These are phyloP conservation scores for Yamadazyma diddensiae DNA, from an alignment of 1,139 yeast genomes.

Conservation along the genomic window DNA sequence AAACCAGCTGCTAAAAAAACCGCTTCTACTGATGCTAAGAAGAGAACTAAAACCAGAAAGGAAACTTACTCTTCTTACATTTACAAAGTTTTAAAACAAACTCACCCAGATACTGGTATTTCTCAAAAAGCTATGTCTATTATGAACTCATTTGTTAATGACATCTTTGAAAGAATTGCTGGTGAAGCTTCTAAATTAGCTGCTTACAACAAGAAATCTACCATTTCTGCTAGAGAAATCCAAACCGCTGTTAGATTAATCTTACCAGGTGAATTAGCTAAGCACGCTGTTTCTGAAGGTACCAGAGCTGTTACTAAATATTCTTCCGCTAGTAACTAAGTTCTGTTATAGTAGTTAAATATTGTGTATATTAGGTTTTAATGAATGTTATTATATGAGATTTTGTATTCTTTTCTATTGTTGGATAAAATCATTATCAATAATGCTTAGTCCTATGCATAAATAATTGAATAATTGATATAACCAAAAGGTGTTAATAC, in stretches of 20 bases:
- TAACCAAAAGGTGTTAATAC: slow-evolving; percentile 67
- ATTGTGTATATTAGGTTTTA: slow-evolving; percentile 14
- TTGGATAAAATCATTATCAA: slow-evolving; percentile 5
- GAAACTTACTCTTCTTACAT: slow-evolving; percentile 98
- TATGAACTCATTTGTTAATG: slow-evolving; percentile 98
- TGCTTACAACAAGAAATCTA: slow-evolving; percentile 98
- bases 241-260: slow-evolving; percentile 99
- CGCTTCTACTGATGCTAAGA: slow-evolving; percentile 79
- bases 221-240: slow-evolving; percentile 98
- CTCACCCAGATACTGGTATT: slow-evolving; percentile 99
- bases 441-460: slow-evolving; percentile 18
- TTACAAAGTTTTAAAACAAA: slow-evolving; percentile 97
- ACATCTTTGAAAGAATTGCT: slow-evolving; percentile 93
- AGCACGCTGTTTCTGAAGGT: slow-evolving; percentile 99
- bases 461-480: slow-evolving; percentile 63
- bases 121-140: slow-evolving; percentile 99
- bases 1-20: slow-evolving; percentile 97
- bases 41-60: slow-evolving; percentile 97
- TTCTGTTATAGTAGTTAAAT: slow-evolving; percentile 6
- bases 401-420: not conserved
- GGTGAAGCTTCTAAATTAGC: slow-evolving; percentile 98
- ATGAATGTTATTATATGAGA: slow-evolving; percentile 14
- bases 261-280: slow-evolving; percentile 99
- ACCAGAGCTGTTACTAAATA: slow-evolving; percentile 99
- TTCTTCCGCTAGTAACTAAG: slow-evolving; percentile 72